Base-by-base conservation (phyloP, 1,139 yeast species). In the Saccharomyces pastorianus region DNA sequence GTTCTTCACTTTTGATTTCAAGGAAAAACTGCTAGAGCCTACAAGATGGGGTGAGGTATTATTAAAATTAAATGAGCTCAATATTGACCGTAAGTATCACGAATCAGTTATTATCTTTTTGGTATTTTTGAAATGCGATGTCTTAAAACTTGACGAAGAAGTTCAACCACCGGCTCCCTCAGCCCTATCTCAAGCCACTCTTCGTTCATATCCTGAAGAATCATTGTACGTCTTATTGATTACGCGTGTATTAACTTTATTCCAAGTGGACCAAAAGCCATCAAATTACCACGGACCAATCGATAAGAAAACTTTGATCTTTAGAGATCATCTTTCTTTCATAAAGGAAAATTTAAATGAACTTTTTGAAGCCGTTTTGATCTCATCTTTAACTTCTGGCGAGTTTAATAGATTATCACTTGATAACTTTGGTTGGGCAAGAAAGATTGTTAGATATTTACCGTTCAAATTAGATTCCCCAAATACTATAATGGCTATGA, bases 281-380 rank as follows among this genome's bases (percentile, higher is more conserved):
- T 77, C 80, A 38, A 82, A 82, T 58, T 79, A 84, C 65, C 80
- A 81, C 55, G 93, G 93, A 0, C 91, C 93, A 4, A 73, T 86
- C 47, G 85, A 88, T 26, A 77, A 85, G 58, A 76, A 78, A 53
- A 73, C 87, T 41, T 72, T 85, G 54, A 76, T 80, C 47, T 87
- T 85, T 66, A 79, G 93, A 65, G 84, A 90, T 14, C 83, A 84
- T 56, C 69, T 85, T 51, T 77, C 82, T 55, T 79, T 80, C 52
- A 71, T 86, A 51, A 76, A 77, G 41, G 71, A 70, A 20, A 76
- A 77, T 50, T 68, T 83, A 48, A 78, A 82, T 55, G 83, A 83
- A 60, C 71, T 84, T 13, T 68, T 83, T 47, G 88, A 84, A 62
- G 77, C 76, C 52, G 78, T 73, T 56, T 68, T 76, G 59, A 79